Conservation (phyloP, 2,329 filamentous ascomycete species). For the Trichophyton schoenleinii region DNA sequence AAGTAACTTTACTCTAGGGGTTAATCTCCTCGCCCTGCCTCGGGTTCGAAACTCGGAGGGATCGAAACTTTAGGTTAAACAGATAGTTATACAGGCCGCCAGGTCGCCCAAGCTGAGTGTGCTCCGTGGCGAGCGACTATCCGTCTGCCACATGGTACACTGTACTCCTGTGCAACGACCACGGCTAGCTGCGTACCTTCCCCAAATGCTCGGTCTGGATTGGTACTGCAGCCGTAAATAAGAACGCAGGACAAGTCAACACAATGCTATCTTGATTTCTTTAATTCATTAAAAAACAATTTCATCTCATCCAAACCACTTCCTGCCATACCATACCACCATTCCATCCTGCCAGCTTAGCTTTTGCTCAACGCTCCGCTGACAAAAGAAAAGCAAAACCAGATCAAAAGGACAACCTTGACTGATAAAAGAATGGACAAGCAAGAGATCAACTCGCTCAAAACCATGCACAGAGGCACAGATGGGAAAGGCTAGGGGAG, state of each 20-base stretch:
- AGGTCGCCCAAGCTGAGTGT: neutral
- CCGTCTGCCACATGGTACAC: neutral
- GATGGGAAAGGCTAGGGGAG: neutral
- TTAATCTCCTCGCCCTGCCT: too few relatives aligned
- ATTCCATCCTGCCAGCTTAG: neutral
- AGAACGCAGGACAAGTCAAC: neutral
- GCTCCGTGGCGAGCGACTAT: neutral
- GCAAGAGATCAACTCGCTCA: conserved; percentile 3
- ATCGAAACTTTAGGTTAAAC: neutral
- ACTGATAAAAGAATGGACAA: conserved; percentile 34
- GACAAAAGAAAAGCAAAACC: conserved; percentile 19
- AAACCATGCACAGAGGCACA: neutral
- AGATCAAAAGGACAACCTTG: conserved; percentile 33
- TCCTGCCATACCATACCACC: neutral
- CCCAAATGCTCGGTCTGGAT: neutral
- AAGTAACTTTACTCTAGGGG: too few relatives aligned
- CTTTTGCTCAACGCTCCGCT: neutral
- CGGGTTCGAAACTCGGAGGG: too few relatives aligned
- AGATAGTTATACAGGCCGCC: neutral
- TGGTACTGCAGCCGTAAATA: neutral
- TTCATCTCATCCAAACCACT: conserved; percentile 3
- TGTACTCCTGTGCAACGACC: neutral
- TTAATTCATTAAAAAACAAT: conserved; percentile 1
- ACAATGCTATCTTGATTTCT: neutral
- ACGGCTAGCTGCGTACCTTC: neutral